Evolutionary conservation across 208 protist genomes (phyloP).

Genomic region (Wallacemonas sp.): DNA sequence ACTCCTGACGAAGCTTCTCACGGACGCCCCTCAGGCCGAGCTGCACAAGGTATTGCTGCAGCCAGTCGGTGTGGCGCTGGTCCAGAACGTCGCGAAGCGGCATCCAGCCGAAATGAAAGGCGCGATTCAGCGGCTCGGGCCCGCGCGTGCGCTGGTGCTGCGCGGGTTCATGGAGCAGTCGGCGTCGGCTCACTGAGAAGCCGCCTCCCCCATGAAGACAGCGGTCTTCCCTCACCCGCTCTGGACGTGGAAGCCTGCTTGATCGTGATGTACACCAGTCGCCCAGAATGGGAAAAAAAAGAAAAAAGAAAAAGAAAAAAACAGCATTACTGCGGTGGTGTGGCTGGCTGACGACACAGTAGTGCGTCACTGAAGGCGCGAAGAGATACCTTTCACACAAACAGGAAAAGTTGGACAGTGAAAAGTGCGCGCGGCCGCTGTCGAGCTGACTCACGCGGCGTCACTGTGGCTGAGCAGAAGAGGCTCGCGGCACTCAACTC

Average conservation of each 20-base stretch:
- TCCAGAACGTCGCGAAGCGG: constrained; percentile 26
- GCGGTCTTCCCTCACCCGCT: too few relatives aligned
- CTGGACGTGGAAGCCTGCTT: too few relatives aligned
- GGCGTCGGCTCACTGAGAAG: background rate
- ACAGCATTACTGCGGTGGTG: too few relatives aligned
- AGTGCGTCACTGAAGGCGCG: constrained; percentile 2
- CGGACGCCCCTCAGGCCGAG: constrained; percentile 7
- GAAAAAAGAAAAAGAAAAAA: constrained; percentile 10
- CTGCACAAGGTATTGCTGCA: constrained; percentile 17
- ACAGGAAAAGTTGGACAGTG: too few relatives aligned
- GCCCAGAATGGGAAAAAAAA: background rate
- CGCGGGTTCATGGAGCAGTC: constrained; percentile 67
- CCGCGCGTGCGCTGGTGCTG: constrained; percentile 34
- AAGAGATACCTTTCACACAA: background rate
- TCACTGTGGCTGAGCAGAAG: too few relatives aligned
- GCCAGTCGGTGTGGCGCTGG: constrained; percentile 33
- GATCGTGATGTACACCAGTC: too few relatives aligned
- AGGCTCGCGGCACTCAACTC: too few relatives aligned
- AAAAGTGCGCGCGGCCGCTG: too few relatives aligned
- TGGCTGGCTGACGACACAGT: too few relatives aligned
- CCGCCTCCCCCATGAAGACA: too few relatives aligned
- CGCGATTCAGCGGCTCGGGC: constrained; percentile 47
- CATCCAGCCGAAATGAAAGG: constrained; percentile 31
- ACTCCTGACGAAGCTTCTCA: constrained; percentile 11
- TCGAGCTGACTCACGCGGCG: too few relatives aligned